Evolutionary conservation across 306 rosid genomes (phyloP), one percentile per base, ranked within the genome.

Genomic region (Prunus salicina): DNA sequence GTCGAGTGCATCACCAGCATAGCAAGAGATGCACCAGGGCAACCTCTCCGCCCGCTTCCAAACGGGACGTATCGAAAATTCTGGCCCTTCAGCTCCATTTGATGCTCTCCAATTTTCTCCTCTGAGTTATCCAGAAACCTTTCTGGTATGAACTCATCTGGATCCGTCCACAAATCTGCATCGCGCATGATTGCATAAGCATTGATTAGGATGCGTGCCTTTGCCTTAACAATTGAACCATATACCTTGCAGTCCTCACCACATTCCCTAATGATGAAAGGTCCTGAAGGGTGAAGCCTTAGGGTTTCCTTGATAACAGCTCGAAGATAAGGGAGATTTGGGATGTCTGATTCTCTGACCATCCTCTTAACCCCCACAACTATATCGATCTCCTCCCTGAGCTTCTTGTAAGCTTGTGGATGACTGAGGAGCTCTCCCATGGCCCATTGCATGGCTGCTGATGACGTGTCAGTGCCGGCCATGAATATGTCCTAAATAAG

Each of bases 31-130:
- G 89, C 46, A 1, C 90, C 89, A 8, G 79, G 87, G 25, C 89
- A 86, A 5, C 89, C 82, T 75, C 90, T 86, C 72, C 88, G 62
- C 1, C 88, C 89, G 15, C 93, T 86, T 2, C 93, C 93, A 27
- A 89, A 89, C 0, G 89, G 87, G 28, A 83, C 28, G n/a, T 76
- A 75, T 12, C 81, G 79, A 5, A 79, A 89, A 49, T 83, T 78
- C 19, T 85, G 81, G 0, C 91, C 93, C 63, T 86, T 79, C 5
- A 85, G 38, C n/a, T 81, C 84, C 84, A 81, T 87, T 79, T 2
- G 74, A 73, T 64, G 74, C 53, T 64, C 49, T 5, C 81, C 83
- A 0, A 72, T 74, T 24, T 53, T 62, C 18, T 84, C 89, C 3
- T 43, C 63, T 0, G 51, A 58, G 1, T 16, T 64, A 41, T 71